Evolutionary conservation across 2,329 filamentous ascomycete species (phyloP), one percentile per base, ranked within the genome.

Genomic region (Colletotrichum spinosum): DNA sequence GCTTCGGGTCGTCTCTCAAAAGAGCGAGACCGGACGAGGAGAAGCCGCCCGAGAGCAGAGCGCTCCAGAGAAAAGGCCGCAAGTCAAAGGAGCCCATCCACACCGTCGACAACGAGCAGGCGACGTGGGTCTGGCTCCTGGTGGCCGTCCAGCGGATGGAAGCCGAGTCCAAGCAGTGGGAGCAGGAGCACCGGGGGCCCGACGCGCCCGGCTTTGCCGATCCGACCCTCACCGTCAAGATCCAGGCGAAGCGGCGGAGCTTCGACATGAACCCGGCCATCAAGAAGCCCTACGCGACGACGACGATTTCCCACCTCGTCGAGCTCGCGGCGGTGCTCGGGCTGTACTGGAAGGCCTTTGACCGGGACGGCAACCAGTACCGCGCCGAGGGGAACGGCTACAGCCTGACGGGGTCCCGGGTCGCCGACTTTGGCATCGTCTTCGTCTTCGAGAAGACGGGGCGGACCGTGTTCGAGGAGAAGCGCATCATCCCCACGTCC

Each of bases 321-420:
- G 76, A 78, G 66, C 72, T 78, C 8, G 76, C 74, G 0, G 73
- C 72, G 5, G 72, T 79, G 65, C 64, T 79, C 0, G 77, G 80
- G 1, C 71, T 82, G 2, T 73, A 81, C 57, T 82, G 80, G 80
- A 80, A 74, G 44, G 73, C 74, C 1, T 81, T 81, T 39, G 76
- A 80, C 25, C 71, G 74, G 2, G 72, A 71, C 10, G 67, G 70
- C 3, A 76, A 80, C 68, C 74, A 75, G 15, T 73, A 80, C 4
- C 75, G 73, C 5, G 77, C 77, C 0, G 74, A 78, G 17, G 77
- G 77, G 0, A 79, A 79, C 53, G 77, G 77, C 0, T 78, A 73
- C 60, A 72, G 75, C n/a, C 39, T 79, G 0, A 71, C 70, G 2
- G 75, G 77, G 2, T 70, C 72, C 1, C 70, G 73, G 11, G 67